Conservation (phyloP, 139 green algal genomes). For the Nannochloris sp. region DNA sequence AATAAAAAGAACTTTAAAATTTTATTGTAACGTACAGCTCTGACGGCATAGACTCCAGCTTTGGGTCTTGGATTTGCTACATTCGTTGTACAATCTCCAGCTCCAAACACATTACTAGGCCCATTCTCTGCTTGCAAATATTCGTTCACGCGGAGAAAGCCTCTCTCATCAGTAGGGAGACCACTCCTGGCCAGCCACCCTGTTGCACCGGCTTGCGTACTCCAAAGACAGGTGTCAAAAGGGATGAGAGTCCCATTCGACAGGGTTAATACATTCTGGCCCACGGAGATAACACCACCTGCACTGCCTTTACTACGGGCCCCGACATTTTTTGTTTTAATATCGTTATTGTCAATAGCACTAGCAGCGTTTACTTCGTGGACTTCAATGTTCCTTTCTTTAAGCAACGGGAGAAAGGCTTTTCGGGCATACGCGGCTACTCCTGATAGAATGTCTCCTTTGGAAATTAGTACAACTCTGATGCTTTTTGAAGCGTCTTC, state of each 20-base stretch:
- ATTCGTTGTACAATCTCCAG: constrained; percentile 75
- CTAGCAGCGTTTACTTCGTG: constrained; percentile 5
- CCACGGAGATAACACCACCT: neutral
- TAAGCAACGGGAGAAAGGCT: constrained; percentile 29
- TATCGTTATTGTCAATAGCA: no score
- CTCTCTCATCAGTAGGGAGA: constrained; percentile 24
- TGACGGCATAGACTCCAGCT: constrained; percentile 94
- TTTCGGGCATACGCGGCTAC: constrained; percentile 25
- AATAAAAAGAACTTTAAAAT: neutral
- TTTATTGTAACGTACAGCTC: constrained; percentile 45
- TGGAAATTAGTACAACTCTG: constrained; percentile 28
- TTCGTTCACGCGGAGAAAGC: constrained; percentile 80
- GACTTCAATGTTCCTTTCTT: constrained; percentile 18
- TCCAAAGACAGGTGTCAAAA: constrained; percentile 92
- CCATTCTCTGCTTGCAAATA: constrained; percentile 42
- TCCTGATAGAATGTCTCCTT: constrained; percentile 33
- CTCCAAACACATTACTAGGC: constrained; percentile 78
- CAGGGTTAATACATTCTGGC: constrained; percentile 27
- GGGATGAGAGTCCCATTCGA: constrained; percentile 14
- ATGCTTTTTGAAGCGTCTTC: neutral
- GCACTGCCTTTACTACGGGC: no score
- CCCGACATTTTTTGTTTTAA: no score
- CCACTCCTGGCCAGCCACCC: constrained; percentile 58
- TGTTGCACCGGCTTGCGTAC: constrained; percentile 72
- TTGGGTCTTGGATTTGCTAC: constrained; percentile 81